Evolutionary conservation across 805 yeast genomes (phyloP).

Genomic region (Wilhelminamyces savonicus): DNA sequence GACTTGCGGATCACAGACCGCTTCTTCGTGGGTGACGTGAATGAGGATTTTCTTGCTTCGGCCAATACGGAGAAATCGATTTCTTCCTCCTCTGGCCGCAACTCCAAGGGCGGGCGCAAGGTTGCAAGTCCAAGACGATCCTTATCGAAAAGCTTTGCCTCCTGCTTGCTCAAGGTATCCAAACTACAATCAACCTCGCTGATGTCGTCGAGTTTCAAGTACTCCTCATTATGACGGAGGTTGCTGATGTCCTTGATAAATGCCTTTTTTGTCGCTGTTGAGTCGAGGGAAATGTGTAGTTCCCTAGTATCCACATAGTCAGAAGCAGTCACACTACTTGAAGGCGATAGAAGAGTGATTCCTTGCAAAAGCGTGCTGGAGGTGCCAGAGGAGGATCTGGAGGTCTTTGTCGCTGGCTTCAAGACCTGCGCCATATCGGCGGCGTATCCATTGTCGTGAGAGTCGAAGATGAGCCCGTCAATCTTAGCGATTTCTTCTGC

Average conservation of each 20-base stretch:
- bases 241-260: constrained; percentile 20
- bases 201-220: constrained; percentile 1
- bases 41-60: no score
- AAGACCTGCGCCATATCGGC: no score
- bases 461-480: no score
- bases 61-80: constrained; percentile 4
- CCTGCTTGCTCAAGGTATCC: constrained; percentile 1
- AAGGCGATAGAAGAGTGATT: not conserved
- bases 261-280: constrained; percentile 4
- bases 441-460: no score
- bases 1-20: constrained; percentile 8
- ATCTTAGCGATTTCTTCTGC: constrained; percentile 5
- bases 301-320: not conserved
- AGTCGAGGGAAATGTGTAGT: not conserved
- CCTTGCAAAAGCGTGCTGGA: not conserved
- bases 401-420: no score
- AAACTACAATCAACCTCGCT: constrained; percentile 1
- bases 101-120: not conserved
- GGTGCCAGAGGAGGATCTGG: no score
- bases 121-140: not conserved
- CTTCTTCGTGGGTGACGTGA: constrained; percentile 10
- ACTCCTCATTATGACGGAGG: constrained; percentile 23
- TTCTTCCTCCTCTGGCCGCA: constrained; percentile 1
- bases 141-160: constrained; percentile 1
- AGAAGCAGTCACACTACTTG: no score